phyloP scores from a whole-genome alignment of 371 early-diverging fungal genomes.

The Amoeboaphelidium protococcarum region DNA sequence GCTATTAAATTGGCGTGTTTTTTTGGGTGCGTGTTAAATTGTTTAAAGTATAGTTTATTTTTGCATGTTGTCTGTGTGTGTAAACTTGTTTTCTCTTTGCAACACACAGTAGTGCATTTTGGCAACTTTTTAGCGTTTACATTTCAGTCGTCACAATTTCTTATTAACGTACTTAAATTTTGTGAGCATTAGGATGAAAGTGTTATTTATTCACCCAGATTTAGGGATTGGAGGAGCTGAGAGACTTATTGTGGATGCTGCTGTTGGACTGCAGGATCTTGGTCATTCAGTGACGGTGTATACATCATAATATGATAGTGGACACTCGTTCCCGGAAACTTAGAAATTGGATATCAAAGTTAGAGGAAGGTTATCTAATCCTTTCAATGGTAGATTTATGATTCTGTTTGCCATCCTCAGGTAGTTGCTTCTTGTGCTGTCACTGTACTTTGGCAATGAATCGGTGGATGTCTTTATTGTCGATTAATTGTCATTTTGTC shows the following conservation, averaged over 20 bases:
- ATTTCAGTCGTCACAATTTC: no score
- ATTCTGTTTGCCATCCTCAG: conserved; percentile 48
- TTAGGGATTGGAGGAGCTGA: conserved; percentile 87
- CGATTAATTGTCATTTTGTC: conserved; percentile 63
- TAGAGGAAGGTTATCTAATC: neutral
- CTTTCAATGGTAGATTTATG: neutral
- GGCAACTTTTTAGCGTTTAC: no score
- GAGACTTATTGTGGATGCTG: conserved; percentile 79
- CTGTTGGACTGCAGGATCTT: conserved; percentile 37
- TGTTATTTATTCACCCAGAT: conserved; percentile 73
- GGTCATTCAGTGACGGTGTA: conserved; percentile 58
- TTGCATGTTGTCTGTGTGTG: no score
- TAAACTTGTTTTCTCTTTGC: no score
- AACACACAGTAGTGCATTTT: no score
- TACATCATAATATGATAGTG: conserved; percentile 65
- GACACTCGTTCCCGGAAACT: conserved; percentile 79
- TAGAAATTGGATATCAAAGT: conserved; percentile 15
- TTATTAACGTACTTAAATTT: no score
- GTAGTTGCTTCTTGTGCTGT: conserved; percentile 30
- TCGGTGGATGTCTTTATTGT: conserved; percentile 45
- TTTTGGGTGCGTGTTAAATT: no score
- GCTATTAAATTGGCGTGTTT: no score
- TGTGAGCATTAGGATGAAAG: no score
- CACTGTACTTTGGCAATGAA: conserved; percentile 12
- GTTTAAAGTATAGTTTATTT: no score